A percentile compares a stretch with the other conserved stretches of the same genome.
phyloP scores from a whole-genome alignment of 306 rosid genomes.

The Malus orientalis region DNA sequence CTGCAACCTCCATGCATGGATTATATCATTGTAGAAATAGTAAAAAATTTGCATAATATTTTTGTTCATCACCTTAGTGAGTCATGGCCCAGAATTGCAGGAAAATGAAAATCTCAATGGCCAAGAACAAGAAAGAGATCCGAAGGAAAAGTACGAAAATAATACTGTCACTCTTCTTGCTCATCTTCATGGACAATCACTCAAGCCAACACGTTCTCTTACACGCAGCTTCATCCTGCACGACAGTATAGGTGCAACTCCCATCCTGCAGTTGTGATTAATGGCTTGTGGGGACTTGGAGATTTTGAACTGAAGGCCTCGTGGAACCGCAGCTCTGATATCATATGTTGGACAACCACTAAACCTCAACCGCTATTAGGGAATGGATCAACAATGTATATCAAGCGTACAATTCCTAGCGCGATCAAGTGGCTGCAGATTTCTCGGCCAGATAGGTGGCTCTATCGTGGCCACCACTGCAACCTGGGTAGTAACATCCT shows the following conservation, averaged over 20 bases:
- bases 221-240: neutral
- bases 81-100: neutral
- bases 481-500: slow-evolving; percentile 44
- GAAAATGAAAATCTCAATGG: neutral
- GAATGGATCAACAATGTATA: slow-evolving; percentile 2
- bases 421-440: slow-evolving; percentile 20
- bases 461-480: slow-evolving; percentile 30
- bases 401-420: neutral
- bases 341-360: neutral
- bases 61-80: neutral
- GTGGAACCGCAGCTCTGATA: neutral
- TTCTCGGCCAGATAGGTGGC: slow-evolving; percentile 23
- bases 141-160: neutral
- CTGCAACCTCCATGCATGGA: neutral
- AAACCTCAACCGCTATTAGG: neutral
- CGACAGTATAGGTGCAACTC: neutral
- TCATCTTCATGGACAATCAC: neutral
- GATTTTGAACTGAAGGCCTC: neutral
- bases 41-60: too few species aligned
- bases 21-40: neutral
- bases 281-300: neutral
- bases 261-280: neutral
- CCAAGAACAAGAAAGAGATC: neutral
- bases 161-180: neutral
- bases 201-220: neutral